Evolutionary conservation across 2,329 filamentous ascomycete genomes (phyloP).

Genomic region (Monosporascus sp.): DNA sequence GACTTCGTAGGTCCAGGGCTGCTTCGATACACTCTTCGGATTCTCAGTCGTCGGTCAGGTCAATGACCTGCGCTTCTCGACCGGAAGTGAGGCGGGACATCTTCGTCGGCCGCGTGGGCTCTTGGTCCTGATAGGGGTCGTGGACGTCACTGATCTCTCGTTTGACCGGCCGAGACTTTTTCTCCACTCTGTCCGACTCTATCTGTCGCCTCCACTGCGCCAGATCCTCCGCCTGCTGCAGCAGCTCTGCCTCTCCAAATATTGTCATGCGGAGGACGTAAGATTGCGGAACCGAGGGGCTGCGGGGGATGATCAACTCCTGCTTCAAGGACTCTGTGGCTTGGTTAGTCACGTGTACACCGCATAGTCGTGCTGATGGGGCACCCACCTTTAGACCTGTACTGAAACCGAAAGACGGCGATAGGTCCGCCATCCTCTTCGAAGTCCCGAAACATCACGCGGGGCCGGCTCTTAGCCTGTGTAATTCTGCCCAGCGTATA

Average conservation of each 20-base stretch:
- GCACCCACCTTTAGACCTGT: conserved; percentile 25
- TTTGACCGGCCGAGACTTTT: conserved; percentile 15
- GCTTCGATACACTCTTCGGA: too few relatives aligned
- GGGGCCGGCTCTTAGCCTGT: background rate
- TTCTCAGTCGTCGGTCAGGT: conserved; percentile 15
- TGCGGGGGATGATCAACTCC: conserved; percentile 24
- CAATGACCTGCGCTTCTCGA: conserved; percentile 9
- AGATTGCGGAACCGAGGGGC: conserved; percentile 10
- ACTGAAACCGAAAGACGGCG: conserved; percentile 25
- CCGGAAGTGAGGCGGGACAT: conserved; percentile 1
- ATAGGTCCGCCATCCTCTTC: conserved; percentile 11
- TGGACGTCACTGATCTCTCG: conserved; percentile 14
- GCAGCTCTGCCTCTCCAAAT: conserved; percentile 15
- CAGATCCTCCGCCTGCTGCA: conserved; percentile 17
- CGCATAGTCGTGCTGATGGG: background rate
- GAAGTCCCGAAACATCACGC: background rate
- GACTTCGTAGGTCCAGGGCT: too few relatives aligned
- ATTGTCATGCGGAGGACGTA: conserved; percentile 12
- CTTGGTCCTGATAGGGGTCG: conserved; percentile 15
- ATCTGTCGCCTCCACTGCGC: background rate
- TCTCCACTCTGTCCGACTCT: conserved; percentile 6
- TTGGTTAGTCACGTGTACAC: background rate
- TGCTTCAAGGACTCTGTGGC: conserved; percentile 23
- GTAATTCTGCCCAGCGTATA: background rate
- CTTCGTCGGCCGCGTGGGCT: conserved; percentile 5